Evolutionary conservation across 2,329 filamentous ascomycete species (phyloP).

Genomic region (Calonectria pseudoreteaudii): DNA sequence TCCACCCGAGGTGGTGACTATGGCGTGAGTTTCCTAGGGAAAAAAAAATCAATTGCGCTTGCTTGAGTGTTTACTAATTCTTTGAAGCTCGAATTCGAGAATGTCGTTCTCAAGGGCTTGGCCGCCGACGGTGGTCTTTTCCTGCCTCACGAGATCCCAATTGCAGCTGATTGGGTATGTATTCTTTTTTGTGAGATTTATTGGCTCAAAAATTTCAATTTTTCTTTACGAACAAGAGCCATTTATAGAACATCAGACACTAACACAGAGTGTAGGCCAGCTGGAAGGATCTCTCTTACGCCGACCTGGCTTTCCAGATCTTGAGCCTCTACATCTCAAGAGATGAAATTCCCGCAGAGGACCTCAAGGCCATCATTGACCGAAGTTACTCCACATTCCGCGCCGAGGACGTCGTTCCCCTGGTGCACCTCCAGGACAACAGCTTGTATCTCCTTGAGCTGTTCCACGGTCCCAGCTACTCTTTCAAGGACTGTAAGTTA

Average conservation of each 20-base stretch:
- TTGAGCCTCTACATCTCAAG: conserved; percentile 76
- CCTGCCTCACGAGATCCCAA: conserved; percentile 50
- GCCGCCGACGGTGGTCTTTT: conserved; percentile 78
- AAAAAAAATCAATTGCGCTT: not conserved
- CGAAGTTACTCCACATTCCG: conserved; percentile 93
- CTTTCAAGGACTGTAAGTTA: conserved; percentile 80
- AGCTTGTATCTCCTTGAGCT: conserved; percentile 82
- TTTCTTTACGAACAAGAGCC: not conserved
- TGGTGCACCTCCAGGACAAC: conserved; percentile 63
- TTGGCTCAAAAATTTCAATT: not conserved
- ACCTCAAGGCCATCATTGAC: conserved; percentile 83
- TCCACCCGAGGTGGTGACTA: conserved; percentile 13
- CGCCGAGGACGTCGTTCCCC: conserved; percentile 79
- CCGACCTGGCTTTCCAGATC: conserved; percentile 10
- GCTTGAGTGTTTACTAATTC: not conserved
- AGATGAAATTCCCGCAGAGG: conserved; percentile 75
- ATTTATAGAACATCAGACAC: not conserved
- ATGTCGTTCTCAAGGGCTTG: conserved; percentile 86
- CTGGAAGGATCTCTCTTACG: conserved; percentile 15
- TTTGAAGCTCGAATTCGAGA: conserved; percentile 81
- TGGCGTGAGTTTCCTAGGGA: not conserved
- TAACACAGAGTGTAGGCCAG: not conserved
- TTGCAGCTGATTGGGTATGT: conserved; percentile 12
- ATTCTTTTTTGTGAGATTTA: not conserved
- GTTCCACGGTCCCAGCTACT: conserved; percentile 95